A percentile compares a stretch with the other conserved stretches of the same genome.
phyloP scores from a whole-genome alignment of 768 basidiomycete genomes.

The Russula foetens region DNA sequence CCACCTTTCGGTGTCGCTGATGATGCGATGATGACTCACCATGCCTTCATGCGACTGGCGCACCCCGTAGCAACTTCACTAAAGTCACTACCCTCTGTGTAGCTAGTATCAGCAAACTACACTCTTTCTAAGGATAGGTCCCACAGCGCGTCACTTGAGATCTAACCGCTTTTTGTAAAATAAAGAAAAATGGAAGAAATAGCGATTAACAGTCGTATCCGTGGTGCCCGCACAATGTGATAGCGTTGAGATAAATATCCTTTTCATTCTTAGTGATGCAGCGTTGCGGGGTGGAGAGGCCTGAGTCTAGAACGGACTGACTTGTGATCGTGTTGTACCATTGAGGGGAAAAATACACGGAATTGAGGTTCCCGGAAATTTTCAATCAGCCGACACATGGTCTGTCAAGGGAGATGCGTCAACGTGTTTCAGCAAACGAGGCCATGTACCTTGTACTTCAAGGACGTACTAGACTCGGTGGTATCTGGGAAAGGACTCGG shows the following conservation, averaged over 20 bases:
- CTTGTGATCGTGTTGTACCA: background rate
- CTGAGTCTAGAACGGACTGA: background rate
- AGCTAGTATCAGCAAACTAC: background rate
- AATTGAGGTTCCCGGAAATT: background rate
- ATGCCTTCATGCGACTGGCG: background rate
- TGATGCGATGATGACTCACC: background rate
- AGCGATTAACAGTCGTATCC: background rate
- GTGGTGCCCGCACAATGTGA: background rate
- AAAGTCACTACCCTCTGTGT: background rate
- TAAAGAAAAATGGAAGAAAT: background rate
- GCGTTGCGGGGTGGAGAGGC: background rate
- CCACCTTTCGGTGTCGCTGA: background rate
- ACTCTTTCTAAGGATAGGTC: background rate
- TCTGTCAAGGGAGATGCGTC: background rate
- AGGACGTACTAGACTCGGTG: background rate
- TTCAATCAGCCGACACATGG: background rate
- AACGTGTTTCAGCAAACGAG: background rate
- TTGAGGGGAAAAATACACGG: background rate
- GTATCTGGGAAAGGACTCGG: background rate
- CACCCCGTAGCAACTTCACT: background rate
- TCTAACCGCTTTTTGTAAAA: background rate
- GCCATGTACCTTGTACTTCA: background rate
- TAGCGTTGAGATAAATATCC: background rate
- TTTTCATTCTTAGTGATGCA: background rate
- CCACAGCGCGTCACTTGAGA: background rate